Base-by-base conservation (phyloP, 192 early-diverging fungal genomes). In the Haplosporangium gracile region DNA sequence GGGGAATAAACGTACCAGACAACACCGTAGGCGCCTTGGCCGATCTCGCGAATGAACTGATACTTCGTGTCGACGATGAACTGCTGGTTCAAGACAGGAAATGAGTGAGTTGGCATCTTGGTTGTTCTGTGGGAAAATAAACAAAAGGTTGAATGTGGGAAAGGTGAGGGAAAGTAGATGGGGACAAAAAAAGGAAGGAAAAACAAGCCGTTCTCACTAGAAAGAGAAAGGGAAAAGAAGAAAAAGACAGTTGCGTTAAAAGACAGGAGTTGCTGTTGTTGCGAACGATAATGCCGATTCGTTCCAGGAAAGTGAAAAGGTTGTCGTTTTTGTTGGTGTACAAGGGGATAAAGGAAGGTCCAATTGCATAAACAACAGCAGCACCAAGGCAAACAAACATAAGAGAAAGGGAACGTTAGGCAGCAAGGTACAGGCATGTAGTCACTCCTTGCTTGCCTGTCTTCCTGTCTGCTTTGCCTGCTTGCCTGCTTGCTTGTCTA, bases 11-110 rank as follows among this genome's bases (percentile, higher is more conserved):
- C 93, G 42, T 93, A 97, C 97, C 95, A 97, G 24, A 98, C 97
- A 65, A 97, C 88, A 57, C 97, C 97, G 80, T 98, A 98, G 60
- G 97, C 97, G 51, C 97, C 97, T 79, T 96, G 94, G n/a, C 97
- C 97, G 75, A 98, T 91, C 82, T 97, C 96, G 36, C 95, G 90
- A 63, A 94, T 83, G 75, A 97, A 91, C 77, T 91, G 90, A 89
- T 97, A 97, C 68, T 88, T 89, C 65, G 88, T 88, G 79, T 88
- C 85, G 71, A 90, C 90, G 39, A 89, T 73, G 76, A 90, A 90
- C 53, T 89, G 89, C 63, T 90, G 89, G 45, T 87, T 88, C 65
- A 90, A 77, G 29, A 85, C 83, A 26, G 89, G 88, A 80, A 90
- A 90, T 74, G 88, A 73, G 42, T 90, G 84, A 38, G 82, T 87